phyloP scores from a whole-genome alignment of 371 early-diverging fungal species.

The Apophysomyces trapeziformis region DNA sequence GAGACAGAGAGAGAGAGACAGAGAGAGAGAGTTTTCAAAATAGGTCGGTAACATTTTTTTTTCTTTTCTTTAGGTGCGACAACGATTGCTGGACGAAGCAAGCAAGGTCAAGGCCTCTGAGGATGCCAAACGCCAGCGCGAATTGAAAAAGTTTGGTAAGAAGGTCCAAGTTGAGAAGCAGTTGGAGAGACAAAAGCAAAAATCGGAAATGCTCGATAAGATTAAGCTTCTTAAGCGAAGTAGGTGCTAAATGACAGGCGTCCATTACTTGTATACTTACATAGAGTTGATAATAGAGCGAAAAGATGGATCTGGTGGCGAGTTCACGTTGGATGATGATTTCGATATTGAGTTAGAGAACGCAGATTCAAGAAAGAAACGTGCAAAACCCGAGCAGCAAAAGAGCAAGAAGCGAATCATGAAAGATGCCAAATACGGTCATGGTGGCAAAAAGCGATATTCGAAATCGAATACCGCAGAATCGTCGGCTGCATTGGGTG shows the following conservation, averaged over 20 bases:
- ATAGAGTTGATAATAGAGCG: constrained; percentile 45
- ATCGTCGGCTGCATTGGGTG: constrained; percentile 72
- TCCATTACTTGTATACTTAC: not conserved
- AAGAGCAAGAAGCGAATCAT: constrained; percentile 55
- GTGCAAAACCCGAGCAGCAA: constrained; percentile 27
- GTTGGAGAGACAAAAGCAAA: constrained; percentile 76
- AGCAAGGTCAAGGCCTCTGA: constrained; percentile 82
- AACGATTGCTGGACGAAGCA: constrained; percentile 83
- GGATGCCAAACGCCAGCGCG: constrained; percentile 84
- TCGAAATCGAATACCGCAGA: constrained; percentile 84
- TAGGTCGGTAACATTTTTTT: not conserved
- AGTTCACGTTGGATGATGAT: constrained; percentile 68
- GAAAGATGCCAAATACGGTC: constrained; percentile 81
- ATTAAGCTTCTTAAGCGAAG: constrained; percentile 91
- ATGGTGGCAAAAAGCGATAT: constrained; percentile 85
- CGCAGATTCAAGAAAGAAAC: constrained; percentile 46
- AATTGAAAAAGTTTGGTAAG: constrained; percentile 95
- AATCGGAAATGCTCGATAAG: constrained; percentile 86
- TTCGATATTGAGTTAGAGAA: constrained; percentile 85
- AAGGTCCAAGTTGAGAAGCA: constrained; percentile 94
- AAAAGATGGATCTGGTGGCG: constrained; percentile 53
- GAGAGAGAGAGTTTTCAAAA: too few species aligned
- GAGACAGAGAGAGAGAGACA: not conserved
- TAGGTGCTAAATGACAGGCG: constrained; percentile 35
- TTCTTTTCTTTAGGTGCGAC: constrained; percentile 58